These are phyloP conservation scores for Trametes hirsuta DNA, from an alignment of 1,284 basidiomycete species.

Conservation along the genomic window DNA sequence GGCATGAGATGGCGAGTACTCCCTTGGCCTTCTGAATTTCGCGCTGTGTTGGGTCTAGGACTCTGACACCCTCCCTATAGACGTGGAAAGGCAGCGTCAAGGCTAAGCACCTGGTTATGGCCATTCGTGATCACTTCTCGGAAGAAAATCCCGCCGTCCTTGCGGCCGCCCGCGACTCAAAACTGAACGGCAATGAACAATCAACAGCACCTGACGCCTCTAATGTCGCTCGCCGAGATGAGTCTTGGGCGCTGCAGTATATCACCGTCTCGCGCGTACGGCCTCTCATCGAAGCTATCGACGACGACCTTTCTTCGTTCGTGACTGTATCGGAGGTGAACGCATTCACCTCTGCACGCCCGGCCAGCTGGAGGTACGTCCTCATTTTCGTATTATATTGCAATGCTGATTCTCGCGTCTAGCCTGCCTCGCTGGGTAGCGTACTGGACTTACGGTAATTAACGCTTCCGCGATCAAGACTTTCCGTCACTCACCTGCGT, in stretches of 20 bases:
- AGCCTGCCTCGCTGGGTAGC: constrained; percentile 26
- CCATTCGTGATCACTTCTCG: constrained; percentile 34
- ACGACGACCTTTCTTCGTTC: constrained; percentile 37
- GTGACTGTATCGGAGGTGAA: constrained; percentile 38
- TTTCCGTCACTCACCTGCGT: background rate
- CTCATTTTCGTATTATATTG: constrained; percentile 3
- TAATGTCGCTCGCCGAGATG: background rate
- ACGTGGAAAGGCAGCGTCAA: constrained; percentile 37
- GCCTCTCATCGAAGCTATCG: constrained; percentile 35
- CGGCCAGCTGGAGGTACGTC: constrained; percentile 36
- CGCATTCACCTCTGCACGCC: constrained; percentile 30
- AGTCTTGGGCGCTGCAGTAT: constrained; percentile 28
- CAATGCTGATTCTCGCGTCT: background rate
- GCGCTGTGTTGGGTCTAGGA: too few species aligned
- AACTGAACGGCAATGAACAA: background rate
- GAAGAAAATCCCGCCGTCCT: constrained; percentile 14
- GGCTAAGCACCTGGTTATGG: constrained; percentile 35
- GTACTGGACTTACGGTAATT: constrained; percentile 25
- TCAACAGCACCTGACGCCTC: background rate
- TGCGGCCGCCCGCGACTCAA: background rate
- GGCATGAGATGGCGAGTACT: constrained; percentile 23
- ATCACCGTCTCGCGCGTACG: constrained; percentile 25
- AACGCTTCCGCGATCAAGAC: constrained; percentile 1
- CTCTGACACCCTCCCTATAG: constrained; percentile 10
- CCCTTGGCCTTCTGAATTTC: too few species aligned